phyloP scores from a whole-genome alignment of 306 rosid genomes.

The Cicer yamashitae region DNA sequence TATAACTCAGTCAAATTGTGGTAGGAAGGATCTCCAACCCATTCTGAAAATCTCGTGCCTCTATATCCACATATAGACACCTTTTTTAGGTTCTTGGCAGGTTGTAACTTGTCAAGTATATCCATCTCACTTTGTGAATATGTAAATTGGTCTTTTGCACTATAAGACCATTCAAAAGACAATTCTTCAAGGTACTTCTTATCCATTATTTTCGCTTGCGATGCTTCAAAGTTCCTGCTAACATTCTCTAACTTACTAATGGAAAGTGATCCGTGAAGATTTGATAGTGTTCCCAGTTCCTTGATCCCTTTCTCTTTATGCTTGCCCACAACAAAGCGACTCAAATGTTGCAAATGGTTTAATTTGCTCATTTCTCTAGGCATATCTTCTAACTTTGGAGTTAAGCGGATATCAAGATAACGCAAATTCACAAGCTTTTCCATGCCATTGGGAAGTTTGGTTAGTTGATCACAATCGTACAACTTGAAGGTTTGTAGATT shows the following conservation, averaged over 20 bases:
- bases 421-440: constrained; percentile 6
- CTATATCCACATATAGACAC: not conserved
- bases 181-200: not conserved
- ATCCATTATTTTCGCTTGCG: not conserved
- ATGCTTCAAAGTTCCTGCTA: not conserved
- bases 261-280: not conserved
- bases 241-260: constrained; percentile 5
- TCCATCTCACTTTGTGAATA: constrained; percentile 1
- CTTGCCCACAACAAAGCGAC: not conserved
- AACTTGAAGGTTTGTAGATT: not conserved
- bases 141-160: not conserved
- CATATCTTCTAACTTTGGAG: not conserved
- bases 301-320: not conserved
- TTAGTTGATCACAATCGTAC: fast-evolving
- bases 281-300: not conserved
- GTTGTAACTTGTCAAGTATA: not conserved
- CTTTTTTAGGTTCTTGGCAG: not conserved
- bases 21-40: constrained; percentile 15
- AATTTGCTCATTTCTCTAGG: not conserved
- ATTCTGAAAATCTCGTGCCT: not conserved
- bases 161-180: not conserved
- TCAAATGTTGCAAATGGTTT: not conserved
- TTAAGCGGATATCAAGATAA: not conserved
- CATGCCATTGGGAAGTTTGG: not conserved
- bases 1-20: not conserved